These are phyloP conservation scores for Tulasnella calospora DNA, from an alignment of 768 basidiomycete species.

Conservation along the genomic window DNA sequence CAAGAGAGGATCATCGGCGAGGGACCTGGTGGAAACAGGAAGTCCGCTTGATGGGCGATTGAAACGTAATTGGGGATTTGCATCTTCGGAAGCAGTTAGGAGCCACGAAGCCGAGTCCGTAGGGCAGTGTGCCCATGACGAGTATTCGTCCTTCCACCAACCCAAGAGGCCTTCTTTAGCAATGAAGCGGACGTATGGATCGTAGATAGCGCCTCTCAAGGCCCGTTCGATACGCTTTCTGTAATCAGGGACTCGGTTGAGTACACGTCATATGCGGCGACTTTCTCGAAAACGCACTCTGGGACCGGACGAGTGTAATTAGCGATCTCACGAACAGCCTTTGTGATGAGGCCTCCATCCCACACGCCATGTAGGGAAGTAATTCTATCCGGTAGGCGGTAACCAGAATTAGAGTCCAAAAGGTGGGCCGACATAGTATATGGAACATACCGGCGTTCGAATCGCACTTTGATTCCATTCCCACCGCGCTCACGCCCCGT, in stretches of 20 bases:
- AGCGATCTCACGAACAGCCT: conserved; percentile 67
- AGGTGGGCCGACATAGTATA: background rate
- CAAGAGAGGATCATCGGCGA: background rate
- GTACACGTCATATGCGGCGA: background rate
- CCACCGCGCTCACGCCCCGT: conserved; percentile 85
- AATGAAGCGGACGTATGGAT: conserved; percentile 79
- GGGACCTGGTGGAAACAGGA: background rate
- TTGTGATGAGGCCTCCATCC: conserved; percentile 78
- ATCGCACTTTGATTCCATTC: conserved; percentile 66
- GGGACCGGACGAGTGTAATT: conserved; percentile 80
- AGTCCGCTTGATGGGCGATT: conserved; percentile 21
- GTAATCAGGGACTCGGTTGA: background rate
- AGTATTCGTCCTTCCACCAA: conserved; percentile 58
- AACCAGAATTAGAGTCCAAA: background rate
- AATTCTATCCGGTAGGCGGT: background rate
- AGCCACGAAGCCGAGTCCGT: conserved; percentile 27
- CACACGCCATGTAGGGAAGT: conserved; percentile 69
- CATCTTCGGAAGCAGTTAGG: conserved; percentile 28
- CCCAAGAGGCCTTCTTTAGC: conserved; percentile 77
- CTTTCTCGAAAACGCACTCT: conserved; percentile 36
- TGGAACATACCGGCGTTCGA: conserved; percentile 50
- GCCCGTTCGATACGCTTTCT: conserved; percentile 55
- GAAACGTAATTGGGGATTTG: conserved; percentile 21
- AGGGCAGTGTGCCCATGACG: conserved; percentile 67
- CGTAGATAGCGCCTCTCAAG: conserved; percentile 77